A percentile compares a stretch with the other conserved stretches of the same genome.
phyloP scores from a whole-genome alignment of 2,329 filamentous ascomycete species.

The Colletotrichum sp. region DNA sequence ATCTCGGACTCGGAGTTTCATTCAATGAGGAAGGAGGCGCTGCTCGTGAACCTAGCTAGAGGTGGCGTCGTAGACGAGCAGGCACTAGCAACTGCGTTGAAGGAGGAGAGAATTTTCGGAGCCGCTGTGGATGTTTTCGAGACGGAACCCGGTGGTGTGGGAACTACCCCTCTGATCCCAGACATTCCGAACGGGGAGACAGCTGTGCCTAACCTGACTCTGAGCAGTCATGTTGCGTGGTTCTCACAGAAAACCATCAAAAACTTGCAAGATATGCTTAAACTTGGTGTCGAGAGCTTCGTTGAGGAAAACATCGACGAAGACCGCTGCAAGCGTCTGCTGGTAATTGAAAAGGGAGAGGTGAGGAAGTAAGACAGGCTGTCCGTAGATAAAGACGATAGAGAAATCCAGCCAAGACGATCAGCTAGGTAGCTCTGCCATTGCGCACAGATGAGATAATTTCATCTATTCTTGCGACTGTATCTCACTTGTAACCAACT shows the following conservation, averaged over 20 bases:
- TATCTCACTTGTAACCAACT: neutral
- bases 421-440: neutral
- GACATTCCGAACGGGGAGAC: neutral
- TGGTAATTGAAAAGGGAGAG: neutral
- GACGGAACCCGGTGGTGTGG: neutral
- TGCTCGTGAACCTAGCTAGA: neutral
- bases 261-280: neutral
- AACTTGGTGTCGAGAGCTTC: neutral
- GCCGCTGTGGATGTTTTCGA: neutral
- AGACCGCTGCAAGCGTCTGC: neutral
- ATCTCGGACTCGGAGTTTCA: neutral
- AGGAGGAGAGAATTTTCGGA: neutral
- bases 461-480: neutral
- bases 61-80: neutral
- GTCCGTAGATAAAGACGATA: neutral
- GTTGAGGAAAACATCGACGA: neutral
- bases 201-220: neutral
- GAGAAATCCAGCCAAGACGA: neutral
- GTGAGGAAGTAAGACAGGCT: neutral
- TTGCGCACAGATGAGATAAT: neutral
- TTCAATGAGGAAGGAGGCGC: neutral
- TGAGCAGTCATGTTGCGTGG: neutral
- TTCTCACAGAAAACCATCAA: neutral
- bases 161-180: neutral
- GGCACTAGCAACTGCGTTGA: neutral